phyloP scores from a whole-genome alignment of 2,329 filamentous ascomycete genomes.

The Botrytis tulipae region DNA sequence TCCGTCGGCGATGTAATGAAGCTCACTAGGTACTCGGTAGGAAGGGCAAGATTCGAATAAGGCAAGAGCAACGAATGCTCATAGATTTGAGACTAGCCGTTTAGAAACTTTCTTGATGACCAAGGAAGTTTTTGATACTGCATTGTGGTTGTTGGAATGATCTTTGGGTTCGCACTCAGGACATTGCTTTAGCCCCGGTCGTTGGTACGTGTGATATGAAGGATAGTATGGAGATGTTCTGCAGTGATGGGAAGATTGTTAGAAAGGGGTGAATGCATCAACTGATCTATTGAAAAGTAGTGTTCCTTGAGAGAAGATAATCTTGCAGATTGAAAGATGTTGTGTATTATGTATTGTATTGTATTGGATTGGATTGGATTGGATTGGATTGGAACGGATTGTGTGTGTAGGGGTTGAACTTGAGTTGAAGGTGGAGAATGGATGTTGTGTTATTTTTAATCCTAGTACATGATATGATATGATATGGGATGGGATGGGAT shows the following conservation, averaged over 20 bases:
- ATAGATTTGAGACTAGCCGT: constrained; percentile 32
- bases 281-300: constrained; percentile 17
- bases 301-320: constrained; percentile 22
- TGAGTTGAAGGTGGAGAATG: not conserved
- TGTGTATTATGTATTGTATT: not conserved
- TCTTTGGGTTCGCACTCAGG: constrained; percentile 30
- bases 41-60: constrained; percentile 13
- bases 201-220: constrained; percentile 27
- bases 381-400: not conserved
- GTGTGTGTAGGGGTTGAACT: not conserved
- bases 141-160: constrained; percentile 36
- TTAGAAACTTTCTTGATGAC: constrained; percentile 38
- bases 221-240: constrained; percentile 18
- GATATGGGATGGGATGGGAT: not conserved
- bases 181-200: constrained; percentile 35
- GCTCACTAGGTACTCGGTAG: not conserved
- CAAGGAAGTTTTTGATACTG: constrained; percentile 35
- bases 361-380: not conserved
- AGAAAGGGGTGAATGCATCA: constrained; percentile 19
- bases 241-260: not conserved
- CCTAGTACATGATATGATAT: not conserved
- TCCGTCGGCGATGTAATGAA: not conserved
- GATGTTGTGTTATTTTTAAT: constrained; percentile 7
- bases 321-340: constrained; percentile 12
- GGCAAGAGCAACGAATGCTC: constrained; percentile 28